Conservation (phyloP, 1,139 yeast species). For the Suhomyces taliae region DNA sequence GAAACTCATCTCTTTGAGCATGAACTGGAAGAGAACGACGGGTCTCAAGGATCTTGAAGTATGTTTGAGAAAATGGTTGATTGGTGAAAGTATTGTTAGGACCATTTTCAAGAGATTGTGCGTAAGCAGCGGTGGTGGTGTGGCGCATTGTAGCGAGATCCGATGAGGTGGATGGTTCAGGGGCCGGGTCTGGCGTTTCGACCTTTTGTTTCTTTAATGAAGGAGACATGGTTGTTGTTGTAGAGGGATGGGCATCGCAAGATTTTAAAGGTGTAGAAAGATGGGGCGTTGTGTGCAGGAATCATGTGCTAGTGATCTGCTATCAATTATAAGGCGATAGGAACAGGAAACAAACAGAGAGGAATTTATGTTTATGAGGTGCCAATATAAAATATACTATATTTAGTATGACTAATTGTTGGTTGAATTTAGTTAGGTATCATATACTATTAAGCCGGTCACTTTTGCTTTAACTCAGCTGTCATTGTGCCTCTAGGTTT, state of each 20-base stretch:
- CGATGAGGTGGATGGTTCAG: constrained; percentile 58
- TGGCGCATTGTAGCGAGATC: constrained; percentile 33
- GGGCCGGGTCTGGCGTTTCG: constrained; percentile 55
- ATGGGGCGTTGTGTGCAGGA: not conserved
- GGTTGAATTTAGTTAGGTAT: too few relatives aligned
- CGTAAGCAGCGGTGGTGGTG: constrained; percentile 72
- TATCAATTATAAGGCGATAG: not conserved
- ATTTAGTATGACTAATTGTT: too few relatives aligned
- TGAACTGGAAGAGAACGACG: constrained; percentile 93
- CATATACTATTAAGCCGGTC: too few relatives aligned
- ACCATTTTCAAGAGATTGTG: constrained; percentile 63
- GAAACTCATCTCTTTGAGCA: constrained; percentile 86
- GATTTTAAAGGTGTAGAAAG: not conserved
- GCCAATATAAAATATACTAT: too few relatives aligned
- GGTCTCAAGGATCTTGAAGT: constrained; percentile 71
- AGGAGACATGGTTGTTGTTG: constrained; percentile 6
- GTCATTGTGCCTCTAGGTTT: too few relatives aligned
- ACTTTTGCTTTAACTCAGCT: too few relatives aligned
- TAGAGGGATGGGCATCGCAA: constrained; percentile 5
- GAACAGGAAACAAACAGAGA: too few relatives aligned
- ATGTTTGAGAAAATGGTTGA: constrained; percentile 54
- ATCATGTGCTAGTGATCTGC: not conserved
- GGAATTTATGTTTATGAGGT: too few relatives aligned
- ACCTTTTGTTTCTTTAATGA: constrained; percentile 37
- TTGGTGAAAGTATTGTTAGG: constrained; percentile 80